Evolutionary conservation across 129 eudicot species (phyloP).

Genomic region (Mikania micrantha): DNA sequence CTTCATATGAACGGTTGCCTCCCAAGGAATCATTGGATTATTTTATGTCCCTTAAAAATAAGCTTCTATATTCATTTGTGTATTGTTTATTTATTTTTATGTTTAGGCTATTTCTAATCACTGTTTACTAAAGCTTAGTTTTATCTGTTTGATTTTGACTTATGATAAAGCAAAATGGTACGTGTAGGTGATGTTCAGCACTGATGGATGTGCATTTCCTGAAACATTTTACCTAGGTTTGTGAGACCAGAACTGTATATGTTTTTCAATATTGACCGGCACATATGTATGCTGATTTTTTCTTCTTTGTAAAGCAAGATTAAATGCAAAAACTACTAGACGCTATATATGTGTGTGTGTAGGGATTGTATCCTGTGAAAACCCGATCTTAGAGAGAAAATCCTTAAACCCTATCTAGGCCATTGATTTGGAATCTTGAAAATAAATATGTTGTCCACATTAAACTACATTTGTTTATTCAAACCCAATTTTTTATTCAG

Average conservation of each 20-base stretch:
- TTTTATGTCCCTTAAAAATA: background rate
- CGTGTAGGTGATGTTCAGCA: conserved; percentile 96
- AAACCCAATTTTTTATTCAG: too few relatives aligned
- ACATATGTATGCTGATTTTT: background rate
- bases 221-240: conserved; percentile 89
- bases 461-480: too few relatives aligned
- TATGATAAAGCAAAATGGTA: conserved; percentile 14
- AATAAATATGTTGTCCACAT: too few relatives aligned
- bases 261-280: background rate
- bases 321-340: background rate
- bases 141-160: conserved; percentile 4
- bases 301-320: background rate
- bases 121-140: background rate
- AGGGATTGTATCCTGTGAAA: too few relatives aligned
- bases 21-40: background rate
- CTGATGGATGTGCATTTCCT: conserved; percentile 81
- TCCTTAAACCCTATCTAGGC: too few relatives aligned
- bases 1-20: background rate
- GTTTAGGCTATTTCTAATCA: background rate
- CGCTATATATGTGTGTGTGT: too few relatives aligned
- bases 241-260: conserved; percentile 22
- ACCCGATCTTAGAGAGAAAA: too few relatives aligned
- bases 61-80: background rate
- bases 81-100: background rate
- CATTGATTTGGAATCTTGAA: too few relatives aligned